Evolutionary conservation across 2,329 filamentous ascomycete genomes (phyloP), one percentile per base, ranked within the genome.

Genomic region (Aspergillus nomiae): DNA sequence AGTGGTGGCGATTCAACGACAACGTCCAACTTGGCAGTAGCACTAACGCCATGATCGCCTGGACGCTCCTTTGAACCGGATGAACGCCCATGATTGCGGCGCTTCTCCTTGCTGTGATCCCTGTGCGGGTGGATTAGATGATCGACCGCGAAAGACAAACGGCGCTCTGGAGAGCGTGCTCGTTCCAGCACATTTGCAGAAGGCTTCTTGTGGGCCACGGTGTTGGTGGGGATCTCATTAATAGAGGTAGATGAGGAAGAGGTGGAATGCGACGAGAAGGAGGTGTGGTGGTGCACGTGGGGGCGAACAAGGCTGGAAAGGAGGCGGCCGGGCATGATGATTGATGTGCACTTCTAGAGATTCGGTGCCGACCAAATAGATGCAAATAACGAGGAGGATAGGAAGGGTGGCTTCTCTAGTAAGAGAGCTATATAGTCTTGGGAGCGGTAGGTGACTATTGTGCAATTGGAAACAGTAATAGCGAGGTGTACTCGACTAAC

Each of bases 1-100:
- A 94, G 84, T 3, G 94, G 94, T 1, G 93, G 92, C 14, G 92
- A 96, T 82, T 97, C 94, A 66, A 97, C 90, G 70, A 84, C 77
- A 71, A 90, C 82, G 63, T 85, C 81, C 66, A 90, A 77, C 65
- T 82, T 85, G 57, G 85, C 83, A 3, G 82, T 76, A 56, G 81
- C 78, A 41, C 74, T 69, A 9, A 77, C 71, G 34, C 63, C 56
- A n/a, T 70, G 61, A 1, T 76, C 74, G 28, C 57, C 62, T 16
- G 69, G 58, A 24, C 76, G 76, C 34, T 80, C 77, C 69, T 78
- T 79, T 1, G 77, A 79, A 54, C 76, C 74, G 26, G 71, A 71
- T 0, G 72, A 68, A 8, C 74, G 73, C 38, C 72, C 72, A n/a
- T 77, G 67, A 43, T 73, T 77, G 43, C 74, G 73, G 48, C 77